Conservation (phyloP, 768 basidiomycete genomes). For the Kwoniella shandongensis region DNA sequence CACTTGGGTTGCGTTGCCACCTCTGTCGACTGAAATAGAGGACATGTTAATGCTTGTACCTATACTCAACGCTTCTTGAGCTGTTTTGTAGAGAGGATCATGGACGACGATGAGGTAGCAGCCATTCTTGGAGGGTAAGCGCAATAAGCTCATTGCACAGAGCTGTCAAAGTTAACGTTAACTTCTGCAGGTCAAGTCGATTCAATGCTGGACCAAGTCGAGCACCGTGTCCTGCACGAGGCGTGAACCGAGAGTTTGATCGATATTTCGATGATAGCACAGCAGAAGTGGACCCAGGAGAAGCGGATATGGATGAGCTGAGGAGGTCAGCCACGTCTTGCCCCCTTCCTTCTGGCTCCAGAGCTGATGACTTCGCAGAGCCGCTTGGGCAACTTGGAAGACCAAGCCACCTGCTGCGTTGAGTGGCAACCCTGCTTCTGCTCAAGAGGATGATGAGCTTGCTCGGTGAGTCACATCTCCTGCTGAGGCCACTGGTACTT, state of each 20-base stretch:
- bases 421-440: not conserved
- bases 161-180: not conserved
- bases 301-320: slow-evolving; percentile 29
- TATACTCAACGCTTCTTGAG: no score
- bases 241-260: slow-evolving; percentile 38
- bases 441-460: slow-evolving; percentile 40
- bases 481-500: not conserved
- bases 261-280: slow-evolving; percentile 22
- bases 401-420: slow-evolving; percentile 25
- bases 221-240: slow-evolving; percentile 11
- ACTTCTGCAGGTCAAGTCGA: slow-evolving; percentile 7
- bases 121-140: slow-evolving; percentile 23
- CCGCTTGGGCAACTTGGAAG: slow-evolving; percentile 45
- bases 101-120: slow-evolving; percentile 26
- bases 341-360: not conserved
- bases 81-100: no score
- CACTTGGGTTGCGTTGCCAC: slow-evolving; percentile 4
- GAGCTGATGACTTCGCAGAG: slow-evolving; percentile 21
- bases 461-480: slow-evolving; percentile 24
- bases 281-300: slow-evolving; percentile 18
- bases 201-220: not conserved
- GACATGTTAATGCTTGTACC: not conserved
- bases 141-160: not conserved
- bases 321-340: slow-evolving; percentile 36
- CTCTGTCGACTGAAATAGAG: not conserved